Conservation (phyloP, 2,329 filamentous ascomycete genomes). For the Paecilomyces sp. region DNA sequence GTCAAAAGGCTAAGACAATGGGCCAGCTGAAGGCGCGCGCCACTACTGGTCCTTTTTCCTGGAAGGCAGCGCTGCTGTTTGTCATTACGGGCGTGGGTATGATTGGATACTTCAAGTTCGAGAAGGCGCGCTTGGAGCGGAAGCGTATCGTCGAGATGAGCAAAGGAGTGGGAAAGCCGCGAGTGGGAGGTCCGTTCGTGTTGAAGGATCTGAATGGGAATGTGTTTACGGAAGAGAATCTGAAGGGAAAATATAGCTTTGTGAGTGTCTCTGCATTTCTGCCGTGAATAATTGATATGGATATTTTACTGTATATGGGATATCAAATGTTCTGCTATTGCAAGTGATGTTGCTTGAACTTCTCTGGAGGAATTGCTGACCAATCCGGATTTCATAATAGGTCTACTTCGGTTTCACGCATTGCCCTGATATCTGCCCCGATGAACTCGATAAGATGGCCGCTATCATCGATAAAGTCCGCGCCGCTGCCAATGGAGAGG, state of each 20-base stretch:
- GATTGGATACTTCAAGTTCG: slow-evolving; percentile 84
- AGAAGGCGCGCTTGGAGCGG: slow-evolving; percentile 85
- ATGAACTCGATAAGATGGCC: slow-evolving; percentile 99
- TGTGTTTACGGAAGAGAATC: slow-evolving; percentile 67
- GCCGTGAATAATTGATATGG: neutral
- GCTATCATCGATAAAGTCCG: slow-evolving; percentile 70
- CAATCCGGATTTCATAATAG: slow-evolving; percentile 35
- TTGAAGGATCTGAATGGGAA: slow-evolving; percentile 76
- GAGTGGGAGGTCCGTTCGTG: slow-evolving; percentile 82
- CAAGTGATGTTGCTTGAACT: neutral
- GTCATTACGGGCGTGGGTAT: slow-evolving; percentile 68
- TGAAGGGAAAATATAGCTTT: slow-evolving; percentile 73
- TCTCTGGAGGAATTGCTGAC: slow-evolving; percentile 1
- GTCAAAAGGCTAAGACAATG: slow-evolving; percentile 27
- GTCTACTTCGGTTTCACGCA: slow-evolving; percentile 98
- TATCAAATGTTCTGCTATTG: neutral
- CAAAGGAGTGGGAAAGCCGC: slow-evolving; percentile 87
- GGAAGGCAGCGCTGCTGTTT: slow-evolving; percentile 83
- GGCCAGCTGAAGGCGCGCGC: slow-evolving; percentile 32
- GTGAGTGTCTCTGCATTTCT: slow-evolving; percentile 23
- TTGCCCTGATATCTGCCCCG: slow-evolving; percentile 96
- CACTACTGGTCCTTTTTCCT: slow-evolving; percentile 67
- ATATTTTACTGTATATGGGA: neutral
- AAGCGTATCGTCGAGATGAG: slow-evolving; percentile 83
- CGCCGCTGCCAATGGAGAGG: slow-evolving; percentile 28